phyloP scores from a whole-genome alignment of 192 early-diverging fungal genomes.

The Mycoemilia scoparia region DNA sequence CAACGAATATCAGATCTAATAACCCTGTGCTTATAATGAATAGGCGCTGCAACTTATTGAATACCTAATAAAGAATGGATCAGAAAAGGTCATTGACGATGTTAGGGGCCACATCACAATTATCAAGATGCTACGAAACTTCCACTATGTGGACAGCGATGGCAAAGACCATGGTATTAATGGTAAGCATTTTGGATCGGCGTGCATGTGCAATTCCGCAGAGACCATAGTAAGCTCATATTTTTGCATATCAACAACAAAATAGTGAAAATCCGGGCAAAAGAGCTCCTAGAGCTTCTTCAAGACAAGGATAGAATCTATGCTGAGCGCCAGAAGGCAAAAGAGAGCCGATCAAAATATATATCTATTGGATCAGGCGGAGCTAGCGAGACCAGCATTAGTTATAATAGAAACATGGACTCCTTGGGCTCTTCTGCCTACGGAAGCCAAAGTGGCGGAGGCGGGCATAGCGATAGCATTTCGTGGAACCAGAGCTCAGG shows the following conservation, averaged over 20 bases:
- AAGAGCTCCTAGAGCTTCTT: slow-evolving; percentile 73
- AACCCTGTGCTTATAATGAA: too few species aligned
- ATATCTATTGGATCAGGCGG: slow-evolving; percentile 2
- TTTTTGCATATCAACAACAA: slow-evolving; percentile 23
- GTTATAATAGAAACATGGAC: slow-evolving; percentile 2
- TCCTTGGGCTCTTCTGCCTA: too few species aligned
- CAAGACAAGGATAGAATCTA: slow-evolving; percentile 60
- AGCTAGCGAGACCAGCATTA: background rate
- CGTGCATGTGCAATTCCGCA: background rate
- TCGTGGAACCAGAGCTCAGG: too few species aligned
- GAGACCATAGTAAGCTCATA: background rate
- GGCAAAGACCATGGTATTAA: slow-evolving; percentile 96
- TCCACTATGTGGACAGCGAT: slow-evolving; percentile 78
- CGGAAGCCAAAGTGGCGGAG: too few species aligned
- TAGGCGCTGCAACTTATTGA: slow-evolving; percentile 82
- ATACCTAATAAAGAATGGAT: slow-evolving; percentile 88
- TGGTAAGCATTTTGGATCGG: slow-evolving; percentile 33
- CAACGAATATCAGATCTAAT: background rate
- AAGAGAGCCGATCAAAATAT: slow-evolving; percentile 79
- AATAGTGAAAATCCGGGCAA: too few species aligned
- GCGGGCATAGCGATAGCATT: too few species aligned
- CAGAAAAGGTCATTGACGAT: slow-evolving; percentile 80
- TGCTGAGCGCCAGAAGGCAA: slow-evolving; percentile 75
- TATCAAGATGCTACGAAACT: slow-evolving; percentile 73
- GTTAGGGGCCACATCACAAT: slow-evolving; percentile 70